Evolutionary conservation across 495 filamentous ascomycete species (phyloP).

Genomic region (Clohesyomyces aquaticus): DNA sequence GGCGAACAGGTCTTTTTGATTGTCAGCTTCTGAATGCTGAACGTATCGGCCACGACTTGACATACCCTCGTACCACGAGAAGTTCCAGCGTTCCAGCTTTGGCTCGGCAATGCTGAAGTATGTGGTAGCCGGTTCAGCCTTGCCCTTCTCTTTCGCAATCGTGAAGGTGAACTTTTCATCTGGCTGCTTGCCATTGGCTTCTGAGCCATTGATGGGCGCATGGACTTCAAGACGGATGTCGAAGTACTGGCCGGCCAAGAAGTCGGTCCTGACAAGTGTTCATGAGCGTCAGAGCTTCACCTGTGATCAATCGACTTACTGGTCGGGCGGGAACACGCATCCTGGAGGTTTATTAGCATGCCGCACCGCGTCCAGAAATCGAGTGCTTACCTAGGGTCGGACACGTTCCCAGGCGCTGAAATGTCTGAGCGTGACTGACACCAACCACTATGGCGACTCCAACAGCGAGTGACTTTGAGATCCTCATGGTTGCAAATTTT

Average conservation of each 20-base stretch:
- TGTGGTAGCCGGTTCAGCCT: slow-evolving; percentile 53
- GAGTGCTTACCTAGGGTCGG: slow-evolving; percentile 58
- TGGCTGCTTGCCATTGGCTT: slow-evolving; percentile 62
- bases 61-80: slow-evolving; percentile 68
- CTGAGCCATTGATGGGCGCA: slow-evolving; percentile 73
- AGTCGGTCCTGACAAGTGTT: slow-evolving; percentile 56
- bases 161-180: slow-evolving; percentile 72
- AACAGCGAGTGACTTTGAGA: slow-evolving; percentile 23
- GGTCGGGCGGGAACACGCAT: slow-evolving; percentile 75
- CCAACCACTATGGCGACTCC: slow-evolving; percentile 25
- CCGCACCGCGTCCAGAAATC: not conserved
- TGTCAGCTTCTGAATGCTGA: not conserved
- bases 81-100: slow-evolving; percentile 69
- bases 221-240: slow-evolving; percentile 78
- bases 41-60: not conserved
- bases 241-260: slow-evolving; percentile 74
- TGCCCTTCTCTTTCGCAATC: slow-evolving; percentile 61
- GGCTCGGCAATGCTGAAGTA: slow-evolving; percentile 67
- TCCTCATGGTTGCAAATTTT: slow-evolving; percentile 15
- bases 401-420: slow-evolving; percentile 70
- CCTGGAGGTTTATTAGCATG: slow-evolving; percentile 43
- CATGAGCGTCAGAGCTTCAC: slow-evolving; percentile 1
- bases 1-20: slow-evolving; percentile 64
- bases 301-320: slow-evolving; percentile 50
- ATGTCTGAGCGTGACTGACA: slow-evolving; percentile 60